Conservation (phyloP, 2,329 filamentous ascomycete species). For the Pseudocercospora eumusae region DNA sequence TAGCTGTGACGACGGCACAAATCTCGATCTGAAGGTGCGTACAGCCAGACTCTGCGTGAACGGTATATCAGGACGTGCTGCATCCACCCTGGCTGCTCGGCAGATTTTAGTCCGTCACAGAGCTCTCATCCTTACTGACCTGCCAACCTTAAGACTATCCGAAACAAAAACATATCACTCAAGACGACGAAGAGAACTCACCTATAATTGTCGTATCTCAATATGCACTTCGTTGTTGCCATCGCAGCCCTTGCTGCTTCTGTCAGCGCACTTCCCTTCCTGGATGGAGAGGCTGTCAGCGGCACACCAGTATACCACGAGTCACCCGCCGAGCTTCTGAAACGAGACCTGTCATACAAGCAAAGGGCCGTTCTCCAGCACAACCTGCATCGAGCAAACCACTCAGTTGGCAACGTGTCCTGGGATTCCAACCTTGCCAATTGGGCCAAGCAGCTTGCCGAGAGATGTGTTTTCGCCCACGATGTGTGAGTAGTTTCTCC, state of each 20-base stretch:
- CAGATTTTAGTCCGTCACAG: slow-evolving; percentile 7
- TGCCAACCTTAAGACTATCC: slow-evolving; percentile 9
- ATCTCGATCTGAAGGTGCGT: slow-evolving; percentile 6
- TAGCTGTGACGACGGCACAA: neutral
- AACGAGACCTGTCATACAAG: slow-evolving; percentile 3
- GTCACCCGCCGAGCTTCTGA: neutral
- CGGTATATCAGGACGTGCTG: neutral
- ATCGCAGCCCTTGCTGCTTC: neutral
- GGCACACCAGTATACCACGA: neutral
- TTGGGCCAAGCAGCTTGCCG: slow-evolving; percentile 64
- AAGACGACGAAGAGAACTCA: neutral
- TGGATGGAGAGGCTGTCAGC: neutral
- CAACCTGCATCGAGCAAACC: slow-evolving; percentile 24
- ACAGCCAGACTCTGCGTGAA: neutral
- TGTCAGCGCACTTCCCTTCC: slow-evolving; percentile 2
- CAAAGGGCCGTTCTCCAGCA: slow-evolving; percentile 20
- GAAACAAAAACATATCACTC: slow-evolving; percentile 5
- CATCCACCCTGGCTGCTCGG: neutral
- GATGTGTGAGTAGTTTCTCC: slow-evolving; percentile 61
- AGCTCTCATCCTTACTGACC: slow-evolving; percentile 8
- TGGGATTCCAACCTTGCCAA: slow-evolving; percentile 67
- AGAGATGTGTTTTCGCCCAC: slow-evolving; percentile 70
- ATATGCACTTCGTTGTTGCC: slow-evolving; percentile 1
- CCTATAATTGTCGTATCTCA: slow-evolving; percentile 1
- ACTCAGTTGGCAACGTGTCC: slow-evolving; percentile 49